phyloP scores from a whole-genome alignment of 768 basidiomycete species.

The Grammothele lineata region DNA sequence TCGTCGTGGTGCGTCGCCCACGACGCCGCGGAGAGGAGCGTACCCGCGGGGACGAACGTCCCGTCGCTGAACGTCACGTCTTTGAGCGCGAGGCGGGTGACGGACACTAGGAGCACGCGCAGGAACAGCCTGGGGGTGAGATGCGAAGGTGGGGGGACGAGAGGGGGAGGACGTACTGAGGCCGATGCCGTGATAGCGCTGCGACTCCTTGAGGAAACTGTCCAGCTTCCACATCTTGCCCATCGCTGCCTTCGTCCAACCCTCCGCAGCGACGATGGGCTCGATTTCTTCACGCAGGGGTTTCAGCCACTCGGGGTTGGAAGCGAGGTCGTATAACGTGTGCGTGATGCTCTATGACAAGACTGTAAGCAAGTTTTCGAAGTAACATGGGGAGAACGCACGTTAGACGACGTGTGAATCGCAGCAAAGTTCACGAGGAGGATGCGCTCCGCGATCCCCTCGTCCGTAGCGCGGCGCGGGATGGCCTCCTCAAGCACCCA shows the following conservation, averaged over 20 bases:
- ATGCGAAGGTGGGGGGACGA: background rate
- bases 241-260: slow-evolving; percentile 29
- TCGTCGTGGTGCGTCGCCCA: slow-evolving; percentile 28
- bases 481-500: background rate
- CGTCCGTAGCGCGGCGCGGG: background rate
- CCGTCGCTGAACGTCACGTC: slow-evolving; percentile 44
- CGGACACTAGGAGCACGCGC: slow-evolving; percentile 12
- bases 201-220: slow-evolving; percentile 33
- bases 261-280: slow-evolving; percentile 21
- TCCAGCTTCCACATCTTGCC: slow-evolving; percentile 30
- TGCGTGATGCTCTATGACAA: slow-evolving; percentile 23
- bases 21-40: slow-evolving; percentile 28
- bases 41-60: slow-evolving; percentile 35
- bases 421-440: background rate
- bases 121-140: background rate
- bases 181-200: slow-evolving; percentile 21
- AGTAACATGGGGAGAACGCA: slow-evolving; percentile 23
- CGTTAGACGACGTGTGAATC: background rate
- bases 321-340: slow-evolving; percentile 28
- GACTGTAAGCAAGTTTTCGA: too few relatives aligned
- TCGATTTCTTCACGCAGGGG: slow-evolving; percentile 32
- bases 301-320: slow-evolving; percentile 22
- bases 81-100: slow-evolving; percentile 31
- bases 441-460: background rate
- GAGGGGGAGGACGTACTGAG: slow-evolving; percentile 8